Evolutionary conservation across 2,329 filamentous ascomycete genomes (phyloP).

Genomic region (Paecilomyces sp.): DNA sequence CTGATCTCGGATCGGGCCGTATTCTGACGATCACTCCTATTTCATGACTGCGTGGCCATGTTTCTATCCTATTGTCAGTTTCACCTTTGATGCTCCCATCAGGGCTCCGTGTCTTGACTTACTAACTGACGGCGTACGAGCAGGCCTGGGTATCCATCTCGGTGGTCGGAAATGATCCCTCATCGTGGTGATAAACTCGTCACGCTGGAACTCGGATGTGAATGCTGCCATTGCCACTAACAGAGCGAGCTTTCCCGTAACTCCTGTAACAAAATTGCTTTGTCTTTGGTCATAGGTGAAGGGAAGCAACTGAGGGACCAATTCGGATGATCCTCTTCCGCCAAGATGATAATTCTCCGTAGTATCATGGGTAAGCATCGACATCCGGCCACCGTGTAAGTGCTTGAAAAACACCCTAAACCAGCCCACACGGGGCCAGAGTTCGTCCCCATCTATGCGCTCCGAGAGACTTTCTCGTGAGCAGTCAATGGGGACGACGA

Average conservation of each 20-base stretch:
- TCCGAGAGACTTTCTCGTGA: neutral
- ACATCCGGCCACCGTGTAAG: neutral
- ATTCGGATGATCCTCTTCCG: neutral
- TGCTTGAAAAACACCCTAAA: conserved; percentile 1
- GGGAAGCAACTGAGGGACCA: conserved; percentile 4
- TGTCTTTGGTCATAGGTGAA: conserved; percentile 1
- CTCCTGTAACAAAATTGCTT: neutral
- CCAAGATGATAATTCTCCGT: neutral
- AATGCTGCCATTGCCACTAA: conserved; percentile 5
- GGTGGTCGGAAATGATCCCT: neutral
- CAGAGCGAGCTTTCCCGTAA: conserved; percentile 4
- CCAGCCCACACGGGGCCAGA: neutral
- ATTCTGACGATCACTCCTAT: conserved; percentile 3
- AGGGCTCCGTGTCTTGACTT: neutral
- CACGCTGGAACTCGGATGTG: conserved; percentile 1
- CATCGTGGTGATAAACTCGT: conserved; percentile 1
- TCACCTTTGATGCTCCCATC: neutral
- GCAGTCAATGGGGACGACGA: conserved; percentile 2
- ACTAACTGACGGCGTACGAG: neutral
- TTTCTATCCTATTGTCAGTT: neutral
- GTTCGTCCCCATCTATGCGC: neutral
- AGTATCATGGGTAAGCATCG: neutral
- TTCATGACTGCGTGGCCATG: neutral
- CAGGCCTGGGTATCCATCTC: neutral
- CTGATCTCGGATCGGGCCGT: neutral